Evolutionary conservation across 208 protist species (phyloP), one percentile per base, ranked within the genome.

Genomic region (Acanthamoeba lenticulata): DNA sequence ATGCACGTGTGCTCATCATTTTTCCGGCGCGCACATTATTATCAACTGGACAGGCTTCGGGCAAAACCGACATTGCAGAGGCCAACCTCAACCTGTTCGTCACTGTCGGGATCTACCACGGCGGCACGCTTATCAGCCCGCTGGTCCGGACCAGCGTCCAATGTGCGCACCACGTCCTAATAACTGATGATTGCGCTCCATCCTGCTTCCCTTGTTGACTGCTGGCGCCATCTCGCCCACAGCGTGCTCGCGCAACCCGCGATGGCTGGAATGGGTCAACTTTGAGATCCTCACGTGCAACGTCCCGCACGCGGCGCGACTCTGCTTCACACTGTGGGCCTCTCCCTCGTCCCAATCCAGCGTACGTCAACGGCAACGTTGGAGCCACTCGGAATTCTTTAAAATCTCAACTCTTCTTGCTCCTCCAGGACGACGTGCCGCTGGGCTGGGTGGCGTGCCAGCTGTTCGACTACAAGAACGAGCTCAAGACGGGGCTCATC

Each of bases 391-490:
- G 55, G 17, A 24, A 65, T n/a, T 24, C 24, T 65, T n/a, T 17
- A 24, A 29, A 27, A 11, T 69, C 60, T 69, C n/a, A 5, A 34
- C 60, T 69, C 60, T 69, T 29, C 4, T 69, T 69, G 60, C n/a
- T 69, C 60, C 60, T 34, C n/a, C n/a, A n/a, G n/a, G n/a, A 83
- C 24, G 72, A 83, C 40, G 42, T 89, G 19, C 47, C 79, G n/a
- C 32, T 89, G 21, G 79, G 79, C 1, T 89, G 79, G 79, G 79
- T 89, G 6, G 47, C 47, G 36, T 90, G 69, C 6, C 69, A 45
- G 69, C 69, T 92, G 38, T 92, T 94, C 52, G 90, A 94, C 45
- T 85, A 94, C 42, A 79, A 85, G n/a, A 38, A 79, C 7, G 65
- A 93, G 32, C 57, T 93, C 32, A 83, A 62, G 67, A 93, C 42